Evolutionary conservation across 768 basidiomycete genomes (phyloP), one percentile per base, ranked within the genome.

Genomic region (Serendipita sp.): DNA sequence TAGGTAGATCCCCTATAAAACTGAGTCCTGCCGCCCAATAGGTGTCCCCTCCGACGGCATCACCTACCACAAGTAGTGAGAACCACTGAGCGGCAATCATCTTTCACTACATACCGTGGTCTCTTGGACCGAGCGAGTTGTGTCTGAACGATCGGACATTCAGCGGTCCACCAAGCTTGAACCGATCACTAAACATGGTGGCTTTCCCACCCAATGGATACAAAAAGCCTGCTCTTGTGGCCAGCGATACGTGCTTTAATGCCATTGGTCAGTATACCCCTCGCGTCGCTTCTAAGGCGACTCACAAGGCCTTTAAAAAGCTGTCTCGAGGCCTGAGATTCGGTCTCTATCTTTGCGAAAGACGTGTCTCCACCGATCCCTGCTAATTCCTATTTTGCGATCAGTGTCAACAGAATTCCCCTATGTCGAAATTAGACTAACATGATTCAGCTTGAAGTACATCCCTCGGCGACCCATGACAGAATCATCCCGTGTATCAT

Each of bases 91-190:
- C 47, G 5, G n/a, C 7, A 7, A n/a, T 18, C 5, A 38, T 56
- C 28, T 62, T 37, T 18, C 28, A n/a, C n/a, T 47, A 47, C 18
- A 68, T 69, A 90, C 90, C 70, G 16, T 83, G 81, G 67, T 93
- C 90, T 24, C 78, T 79, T 0, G 88, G 86, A 3, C 93, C 93
- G 76, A 96, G 77, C 2, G 84, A 78, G 70, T 89, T 90, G 3
- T 79, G 77, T 48, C 80, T 80, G 75, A 95, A 94, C 62, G 83
- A 81, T 3, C 96, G 78, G 0, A 98, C 79, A 63, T 84, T 90
- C 4, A 86, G 82, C 0, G 96, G 93, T 0, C 96, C 96, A 30
- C 96, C 96, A 0, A 97, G 80, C 68, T 95, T 93, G 73, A 92
- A 92, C 3, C 92, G 83, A 74, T 99, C 96, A 1, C 84, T 79